phyloP scores from a whole-genome alignment of 108 stramenopile species.

The Fragilaria radians region DNA sequence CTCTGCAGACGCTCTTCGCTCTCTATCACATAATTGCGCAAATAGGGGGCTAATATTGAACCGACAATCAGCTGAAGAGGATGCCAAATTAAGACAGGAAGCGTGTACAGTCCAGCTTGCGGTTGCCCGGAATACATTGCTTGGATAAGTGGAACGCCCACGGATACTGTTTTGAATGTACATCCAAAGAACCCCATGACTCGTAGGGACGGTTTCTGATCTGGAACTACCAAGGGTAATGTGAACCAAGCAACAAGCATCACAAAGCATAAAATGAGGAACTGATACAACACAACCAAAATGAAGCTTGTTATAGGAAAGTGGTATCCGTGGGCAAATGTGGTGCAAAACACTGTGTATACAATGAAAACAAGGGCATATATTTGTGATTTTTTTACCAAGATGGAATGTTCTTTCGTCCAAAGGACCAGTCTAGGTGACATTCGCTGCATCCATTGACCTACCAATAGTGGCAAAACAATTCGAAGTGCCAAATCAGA shows the following conservation, averaged over 20 bases:
- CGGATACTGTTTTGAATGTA: constrained; percentile 61
- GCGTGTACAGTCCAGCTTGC: constrained; percentile 42
- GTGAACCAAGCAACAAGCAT: constrained; percentile 47
- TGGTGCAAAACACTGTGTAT: constrained; percentile 60
- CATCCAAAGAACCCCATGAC: constrained; percentile 66
- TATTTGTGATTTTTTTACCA: constrained; percentile 49
- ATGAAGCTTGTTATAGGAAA: constrained; percentile 28
- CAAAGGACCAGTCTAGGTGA: constrained; percentile 23
- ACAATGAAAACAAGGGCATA: constrained; percentile 47
- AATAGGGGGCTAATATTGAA: constrained; percentile 30
- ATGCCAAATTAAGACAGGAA: constrained; percentile 71
- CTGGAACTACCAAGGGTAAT: constrained; percentile 24
- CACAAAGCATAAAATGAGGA: constrained; percentile 19
- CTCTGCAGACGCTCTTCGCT: constrained; percentile 18
- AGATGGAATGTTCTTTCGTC: constrained; percentile 30
- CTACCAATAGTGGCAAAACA: constrained; percentile 40
- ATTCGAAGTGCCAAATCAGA: constrained; percentile 47
- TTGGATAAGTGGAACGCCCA: constrained; percentile 68
- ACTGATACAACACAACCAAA: constrained; percentile 41
- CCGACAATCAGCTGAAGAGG: constrained; percentile 59
- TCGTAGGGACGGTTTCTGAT: constrained; percentile 33
- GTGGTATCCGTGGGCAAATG: constrained; percentile 31
- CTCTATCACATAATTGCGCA: constrained; percentile 37
- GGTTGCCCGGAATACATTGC: constrained; percentile 46
- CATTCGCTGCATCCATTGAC: constrained; percentile 46